These are phyloP conservation scores for Santalum album DNA, from an alignment of 164 flowering plant species.

Conservation along the genomic window DNA sequence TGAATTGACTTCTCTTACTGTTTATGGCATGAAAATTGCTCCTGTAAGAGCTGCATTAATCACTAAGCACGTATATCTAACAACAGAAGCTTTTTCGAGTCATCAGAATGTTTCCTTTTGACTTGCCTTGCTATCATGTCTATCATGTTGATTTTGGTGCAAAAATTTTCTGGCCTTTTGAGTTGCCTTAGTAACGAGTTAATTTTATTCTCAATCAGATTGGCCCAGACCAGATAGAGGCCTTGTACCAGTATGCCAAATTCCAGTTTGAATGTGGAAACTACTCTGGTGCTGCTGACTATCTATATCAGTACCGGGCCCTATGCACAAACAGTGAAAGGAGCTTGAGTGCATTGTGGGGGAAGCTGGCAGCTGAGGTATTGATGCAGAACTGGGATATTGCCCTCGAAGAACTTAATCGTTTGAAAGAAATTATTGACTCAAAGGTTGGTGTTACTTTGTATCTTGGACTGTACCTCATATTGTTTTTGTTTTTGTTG, in stretches of 20 bases:
- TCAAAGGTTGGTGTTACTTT: constrained; percentile 52
- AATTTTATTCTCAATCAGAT: constrained; percentile 35
- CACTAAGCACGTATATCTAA: no score
- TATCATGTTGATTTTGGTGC: no score
- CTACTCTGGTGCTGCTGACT: constrained; percentile 98
- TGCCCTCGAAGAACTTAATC: constrained; percentile 89
- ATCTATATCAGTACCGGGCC: constrained; percentile 80
- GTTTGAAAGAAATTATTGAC: constrained; percentile 83
- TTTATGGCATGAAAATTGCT: no score
- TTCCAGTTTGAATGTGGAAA: constrained; percentile 99
- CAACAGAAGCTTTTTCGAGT: no score
- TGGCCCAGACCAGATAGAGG: constrained; percentile 93
- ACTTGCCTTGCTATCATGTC: no score
- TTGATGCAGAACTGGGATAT: constrained; percentile 97
- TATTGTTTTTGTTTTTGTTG: not conserved
- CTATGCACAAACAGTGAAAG: constrained; percentile 79
- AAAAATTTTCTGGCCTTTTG: not conserved
- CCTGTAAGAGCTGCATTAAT: no score
- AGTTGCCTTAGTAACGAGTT: not conserved
- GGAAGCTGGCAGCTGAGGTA: constrained; percentile 93
- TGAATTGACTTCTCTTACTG: no score
- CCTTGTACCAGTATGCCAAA: constrained; percentile 88
- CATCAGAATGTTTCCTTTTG: no score
- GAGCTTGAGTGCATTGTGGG: constrained; percentile 92
- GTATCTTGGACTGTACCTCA: no score